Evolutionary conservation across 2,329 filamentous ascomycete genomes (phyloP).

Genomic region (Exophiala viscosa): DNA sequence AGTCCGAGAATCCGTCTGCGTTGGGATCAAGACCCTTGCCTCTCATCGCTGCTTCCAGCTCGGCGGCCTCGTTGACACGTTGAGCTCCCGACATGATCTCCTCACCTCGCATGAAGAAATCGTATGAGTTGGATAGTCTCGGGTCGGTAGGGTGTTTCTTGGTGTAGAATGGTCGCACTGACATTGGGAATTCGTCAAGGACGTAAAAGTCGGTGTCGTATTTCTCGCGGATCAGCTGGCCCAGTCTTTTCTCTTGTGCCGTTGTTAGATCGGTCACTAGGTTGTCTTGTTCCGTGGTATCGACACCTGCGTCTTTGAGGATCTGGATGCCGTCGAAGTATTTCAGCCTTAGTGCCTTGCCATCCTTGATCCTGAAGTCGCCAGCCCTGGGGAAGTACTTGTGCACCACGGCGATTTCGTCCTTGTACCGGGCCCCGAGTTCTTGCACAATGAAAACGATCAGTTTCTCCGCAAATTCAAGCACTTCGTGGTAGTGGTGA

Average conservation of each 20-base stretch:
- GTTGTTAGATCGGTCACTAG: slow-evolving; percentile 48
- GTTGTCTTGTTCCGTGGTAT: slow-evolving; percentile 47
- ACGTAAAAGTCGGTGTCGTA: slow-evolving; percentile 96
- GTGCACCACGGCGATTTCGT: slow-evolving; percentile 45
- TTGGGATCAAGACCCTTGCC: slow-evolving; percentile 58
- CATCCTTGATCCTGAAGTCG: slow-evolving; percentile 48
- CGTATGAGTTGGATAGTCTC: slow-evolving; percentile 64
- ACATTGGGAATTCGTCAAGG: slow-evolving; percentile 91
- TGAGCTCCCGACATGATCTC: slow-evolving; percentile 66
- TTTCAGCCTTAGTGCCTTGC: slow-evolving; percentile 47
- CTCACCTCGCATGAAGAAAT: slow-evolving; percentile 69
- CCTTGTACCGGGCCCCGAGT: slow-evolving; percentile 43
- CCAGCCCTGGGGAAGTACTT: slow-evolving; percentile 50
- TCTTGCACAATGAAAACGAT: slow-evolving; percentile 48
- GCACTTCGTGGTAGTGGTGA: slow-evolving; percentile 50
- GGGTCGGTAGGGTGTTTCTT: slow-evolving; percentile 69
- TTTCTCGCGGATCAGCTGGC: slow-evolving; percentile 78
- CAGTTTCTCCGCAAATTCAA: slow-evolving; percentile 48
- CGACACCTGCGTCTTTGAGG: slow-evolving; percentile 49
- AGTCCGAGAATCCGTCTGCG: slow-evolving; percentile 59
- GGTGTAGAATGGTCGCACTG: slow-evolving; percentile 86
- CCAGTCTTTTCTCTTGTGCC: slow-evolving; percentile 64
- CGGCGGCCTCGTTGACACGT: slow-evolving; percentile 60
- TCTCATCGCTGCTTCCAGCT: slow-evolving; percentile 57
- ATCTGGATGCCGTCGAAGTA: slow-evolving; percentile 49